These are phyloP conservation scores for Penicillium dipodomyicola DNA, from an alignment of 495 filamentous ascomycete genomes.

Conservation along the genomic window DNA sequence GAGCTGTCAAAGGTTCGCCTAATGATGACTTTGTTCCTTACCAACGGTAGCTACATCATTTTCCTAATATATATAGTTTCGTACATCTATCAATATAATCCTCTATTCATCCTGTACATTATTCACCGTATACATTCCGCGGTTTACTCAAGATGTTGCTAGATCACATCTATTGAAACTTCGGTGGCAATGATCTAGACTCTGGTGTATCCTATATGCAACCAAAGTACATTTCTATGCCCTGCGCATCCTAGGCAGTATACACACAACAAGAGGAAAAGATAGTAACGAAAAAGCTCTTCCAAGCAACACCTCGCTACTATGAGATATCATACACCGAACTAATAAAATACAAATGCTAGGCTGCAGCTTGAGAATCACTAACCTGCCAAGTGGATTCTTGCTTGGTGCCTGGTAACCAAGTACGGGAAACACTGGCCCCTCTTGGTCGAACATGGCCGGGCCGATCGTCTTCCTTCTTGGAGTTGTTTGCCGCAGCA, in stretches of 20 bases:
- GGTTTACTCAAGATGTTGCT: not conserved
- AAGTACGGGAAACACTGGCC: slow-evolving; percentile 54
- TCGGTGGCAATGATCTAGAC: not conserved
- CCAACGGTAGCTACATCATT: slow-evolving; percentile 58
- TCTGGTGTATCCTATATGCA: not conserved
- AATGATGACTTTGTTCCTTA: slow-evolving; percentile 60
- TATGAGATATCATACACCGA: slow-evolving; percentile 22
- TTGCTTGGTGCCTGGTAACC: slow-evolving; percentile 73
- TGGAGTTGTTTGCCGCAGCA: slow-evolving; percentile 44
- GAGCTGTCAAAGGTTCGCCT: slow-evolving; percentile 56
- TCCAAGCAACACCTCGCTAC: slow-evolving; percentile 6
- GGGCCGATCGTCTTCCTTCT: slow-evolving; percentile 60
- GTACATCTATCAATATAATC: not conserved
- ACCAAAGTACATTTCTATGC: not conserved
- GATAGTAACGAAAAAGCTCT: slow-evolving; percentile 2
- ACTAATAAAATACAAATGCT: slow-evolving; percentile 13
- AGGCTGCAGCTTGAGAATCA: slow-evolving; percentile 37
- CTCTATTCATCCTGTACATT: not conserved
- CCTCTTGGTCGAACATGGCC: slow-evolving; percentile 53
- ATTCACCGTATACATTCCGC: not conserved
- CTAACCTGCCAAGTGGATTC: slow-evolving; percentile 75
- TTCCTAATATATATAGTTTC: not conserved
- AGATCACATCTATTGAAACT: not conserved
- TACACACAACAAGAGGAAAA: not conserved
- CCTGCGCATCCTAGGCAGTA: not conserved